These are phyloP conservation scores for Chlamydomonas incerta DNA, from an alignment of 139 green algal species.

Conservation along the genomic window DNA sequence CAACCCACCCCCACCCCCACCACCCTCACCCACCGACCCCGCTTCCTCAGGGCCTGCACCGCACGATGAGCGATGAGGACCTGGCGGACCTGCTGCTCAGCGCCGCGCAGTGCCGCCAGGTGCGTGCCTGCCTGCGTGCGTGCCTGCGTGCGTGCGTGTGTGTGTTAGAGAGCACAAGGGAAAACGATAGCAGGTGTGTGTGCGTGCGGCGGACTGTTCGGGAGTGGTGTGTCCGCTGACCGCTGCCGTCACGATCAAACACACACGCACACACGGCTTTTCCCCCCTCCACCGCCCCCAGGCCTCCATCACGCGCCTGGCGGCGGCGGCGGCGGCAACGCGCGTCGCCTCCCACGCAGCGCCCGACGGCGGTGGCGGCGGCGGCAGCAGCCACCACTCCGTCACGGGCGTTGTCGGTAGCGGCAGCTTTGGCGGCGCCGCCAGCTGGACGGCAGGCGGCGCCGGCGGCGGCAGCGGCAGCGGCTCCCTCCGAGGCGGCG, in stretches of 20 bases:
- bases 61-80: conserved; percentile 26
- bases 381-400: background rate
- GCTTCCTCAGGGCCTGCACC: conserved; percentile 9
- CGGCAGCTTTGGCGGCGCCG: background rate
- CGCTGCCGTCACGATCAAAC: too few relatives aligned
- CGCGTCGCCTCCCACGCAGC: background rate
- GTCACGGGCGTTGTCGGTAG: too few relatives aligned
- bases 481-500: background rate
- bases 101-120: conserved; percentile 6
- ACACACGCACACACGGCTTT: too few relatives aligned
- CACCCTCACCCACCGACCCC: background rate
- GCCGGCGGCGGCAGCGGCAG: background rate
- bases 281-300: too few relatives aligned
- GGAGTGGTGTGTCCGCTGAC: too few relatives aligned
- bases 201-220: too few relatives aligned
- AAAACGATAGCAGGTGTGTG: too few relatives aligned
- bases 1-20: background rate
- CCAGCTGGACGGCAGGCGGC: too few relatives aligned
- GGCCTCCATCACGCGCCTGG: too few relatives aligned
- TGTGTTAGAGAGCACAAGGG: too few relatives aligned
- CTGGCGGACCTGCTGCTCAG: conserved; percentile 38
- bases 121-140: background rate
- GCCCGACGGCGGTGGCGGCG: background rate
- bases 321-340: background rate
- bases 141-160: too few relatives aligned